These are phyloP conservation scores for Penicillium silybi DNA, from an alignment of 495 filamentous ascomycete species.

Conservation along the genomic window DNA sequence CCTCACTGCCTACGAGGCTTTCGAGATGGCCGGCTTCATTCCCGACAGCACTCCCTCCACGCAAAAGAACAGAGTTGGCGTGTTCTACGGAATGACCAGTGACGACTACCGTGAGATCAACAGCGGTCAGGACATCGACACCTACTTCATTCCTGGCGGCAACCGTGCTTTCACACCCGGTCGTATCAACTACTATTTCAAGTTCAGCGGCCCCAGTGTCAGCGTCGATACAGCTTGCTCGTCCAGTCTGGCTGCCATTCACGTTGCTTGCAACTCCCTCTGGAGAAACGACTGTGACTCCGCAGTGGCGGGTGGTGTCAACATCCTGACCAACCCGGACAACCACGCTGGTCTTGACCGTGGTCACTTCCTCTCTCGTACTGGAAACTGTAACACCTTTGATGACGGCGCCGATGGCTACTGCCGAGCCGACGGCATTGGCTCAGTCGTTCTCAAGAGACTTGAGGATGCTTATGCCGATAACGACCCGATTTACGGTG, in stretches of 20 bases:
- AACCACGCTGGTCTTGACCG: constrained; percentile 79
- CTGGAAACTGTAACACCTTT: constrained; percentile 76
- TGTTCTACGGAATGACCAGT: constrained; percentile 89
- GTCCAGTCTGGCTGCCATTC: constrained; percentile 77
- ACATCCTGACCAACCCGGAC: constrained; percentile 77
- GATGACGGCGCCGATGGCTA: constrained; percentile 76
- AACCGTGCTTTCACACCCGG: constrained; percentile 85
- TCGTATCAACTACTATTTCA: constrained; percentile 84
- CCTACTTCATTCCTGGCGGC: constrained; percentile 89
- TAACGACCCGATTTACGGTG: constrained; percentile 68
- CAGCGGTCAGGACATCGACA: constrained; percentile 84
- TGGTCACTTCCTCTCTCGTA: constrained; percentile 77
- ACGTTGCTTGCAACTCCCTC: constrained; percentile 77
- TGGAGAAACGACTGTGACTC: constrained; percentile 82
- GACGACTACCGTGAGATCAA: constrained; percentile 93
- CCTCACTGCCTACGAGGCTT: constrained; percentile 81
- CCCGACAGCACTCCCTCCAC: constrained; percentile 84
- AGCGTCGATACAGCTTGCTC: constrained; percentile 90
- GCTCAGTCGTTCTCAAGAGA: constrained; percentile 68
- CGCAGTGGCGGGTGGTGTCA: constrained; percentile 79
- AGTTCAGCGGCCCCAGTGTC: constrained; percentile 81
- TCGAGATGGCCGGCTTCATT: constrained; percentile 88
- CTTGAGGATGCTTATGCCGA: constrained; percentile 70
- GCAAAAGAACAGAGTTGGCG: constrained; percentile 77
- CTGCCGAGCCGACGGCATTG: constrained; percentile 70